A percentile compares a stretch with the other conserved stretches of the same genome.
phyloP scores from a whole-genome alignment of 495 filamentous ascomycete genomes.

The Penicillium cosmopolitanum region DNA sequence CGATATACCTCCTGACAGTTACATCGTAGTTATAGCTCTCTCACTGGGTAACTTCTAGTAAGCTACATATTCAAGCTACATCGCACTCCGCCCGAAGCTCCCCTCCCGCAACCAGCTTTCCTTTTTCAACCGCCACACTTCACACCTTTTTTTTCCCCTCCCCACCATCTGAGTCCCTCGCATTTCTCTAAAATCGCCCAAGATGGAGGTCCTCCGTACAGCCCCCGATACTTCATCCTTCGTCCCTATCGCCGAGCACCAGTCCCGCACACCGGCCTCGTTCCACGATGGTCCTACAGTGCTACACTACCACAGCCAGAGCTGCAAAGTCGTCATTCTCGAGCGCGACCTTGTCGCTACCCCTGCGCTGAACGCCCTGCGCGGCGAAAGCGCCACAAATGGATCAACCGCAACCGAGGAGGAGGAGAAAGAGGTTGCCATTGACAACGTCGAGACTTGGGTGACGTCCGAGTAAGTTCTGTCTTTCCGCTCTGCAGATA shows the following conservation, averaged over 20 bases:
- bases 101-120: slow-evolving; percentile 5
- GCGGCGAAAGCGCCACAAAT: slow-evolving; percentile 24
- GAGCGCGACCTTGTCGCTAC: slow-evolving; percentile 43
- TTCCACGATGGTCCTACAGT: slow-evolving; percentile 82
- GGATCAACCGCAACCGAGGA: slow-evolving; percentile 20
- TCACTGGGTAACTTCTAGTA: too few relatives aligned
- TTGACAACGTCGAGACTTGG: slow-evolving; percentile 68
- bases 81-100: slow-evolving; percentile 2
- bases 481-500: background rate
- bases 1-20: too few relatives aligned
- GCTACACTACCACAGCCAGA: slow-evolving; percentile 71
- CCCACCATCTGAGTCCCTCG: background rate
- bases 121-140: background rate
- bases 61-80: too few relatives aligned
- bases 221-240: slow-evolving; percentile 61
- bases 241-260: slow-evolving; percentile 75
- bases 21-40: too few relatives aligned
- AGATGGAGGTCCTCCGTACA: slow-evolving; percentile 52
- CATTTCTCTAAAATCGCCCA: background rate
- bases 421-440: slow-evolving; percentile 46
- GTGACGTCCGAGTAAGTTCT: slow-evolving; percentile 73
- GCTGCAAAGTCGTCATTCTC: slow-evolving; percentile 61
- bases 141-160: background rate
- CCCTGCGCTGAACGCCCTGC: slow-evolving; percentile 36
- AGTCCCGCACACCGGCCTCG: slow-evolving; percentile 79